phyloP scores from a whole-genome alignment of 768 basidiomycete genomes.

The Naganishia kalamii region DNA sequence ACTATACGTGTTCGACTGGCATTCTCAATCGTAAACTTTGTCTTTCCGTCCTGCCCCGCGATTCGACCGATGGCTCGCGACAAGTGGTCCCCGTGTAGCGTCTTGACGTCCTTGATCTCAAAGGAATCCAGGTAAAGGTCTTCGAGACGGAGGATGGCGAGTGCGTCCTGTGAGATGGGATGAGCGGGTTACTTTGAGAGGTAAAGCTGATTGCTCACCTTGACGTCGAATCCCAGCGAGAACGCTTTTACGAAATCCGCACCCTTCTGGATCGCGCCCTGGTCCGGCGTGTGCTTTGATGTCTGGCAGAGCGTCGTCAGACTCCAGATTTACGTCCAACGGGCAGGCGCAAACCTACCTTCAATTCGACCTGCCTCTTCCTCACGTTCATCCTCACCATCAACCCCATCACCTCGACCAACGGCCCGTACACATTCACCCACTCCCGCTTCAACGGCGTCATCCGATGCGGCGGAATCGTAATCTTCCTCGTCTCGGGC shows the following conservation, averaged over 20 bases:
- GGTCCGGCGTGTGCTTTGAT: slow-evolving; percentile 86
- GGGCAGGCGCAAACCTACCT: slow-evolving; percentile 55
- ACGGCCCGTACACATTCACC: slow-evolving; percentile 87
- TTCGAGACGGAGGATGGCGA: slow-evolving; percentile 88
- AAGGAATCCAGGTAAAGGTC: slow-evolving; percentile 97
- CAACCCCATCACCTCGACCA: slow-evolving; percentile 87
- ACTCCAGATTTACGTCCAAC: background rate
- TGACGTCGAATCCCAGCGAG: slow-evolving; percentile 88
- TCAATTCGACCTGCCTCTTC: slow-evolving; percentile 79
- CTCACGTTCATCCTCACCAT: slow-evolving; percentile 97
- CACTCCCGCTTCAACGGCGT: slow-evolving; percentile 94
- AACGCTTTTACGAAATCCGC: slow-evolving; percentile 96
- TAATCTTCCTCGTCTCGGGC: slow-evolving; percentile 78
- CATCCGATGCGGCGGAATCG: slow-evolving; percentile 95
- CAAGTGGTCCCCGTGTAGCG: slow-evolving; percentile 91
- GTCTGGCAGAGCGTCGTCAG: slow-evolving; percentile 52
- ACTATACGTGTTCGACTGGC: slow-evolving; percentile 95
- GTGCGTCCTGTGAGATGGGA: slow-evolving; percentile 62
- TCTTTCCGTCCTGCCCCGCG: slow-evolving; percentile 97
- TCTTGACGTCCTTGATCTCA: slow-evolving; percentile 99
- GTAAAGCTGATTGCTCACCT: slow-evolving; percentile 53
- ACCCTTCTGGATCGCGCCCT: slow-evolving; percentile 89
- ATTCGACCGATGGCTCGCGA: slow-evolving; percentile 99
- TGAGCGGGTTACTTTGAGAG: background rate
- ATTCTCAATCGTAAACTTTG: slow-evolving; percentile 98